These are phyloP conservation scores for Citrus australasica DNA, from an alignment of 345 rosid species.

Conservation along the genomic window DNA sequence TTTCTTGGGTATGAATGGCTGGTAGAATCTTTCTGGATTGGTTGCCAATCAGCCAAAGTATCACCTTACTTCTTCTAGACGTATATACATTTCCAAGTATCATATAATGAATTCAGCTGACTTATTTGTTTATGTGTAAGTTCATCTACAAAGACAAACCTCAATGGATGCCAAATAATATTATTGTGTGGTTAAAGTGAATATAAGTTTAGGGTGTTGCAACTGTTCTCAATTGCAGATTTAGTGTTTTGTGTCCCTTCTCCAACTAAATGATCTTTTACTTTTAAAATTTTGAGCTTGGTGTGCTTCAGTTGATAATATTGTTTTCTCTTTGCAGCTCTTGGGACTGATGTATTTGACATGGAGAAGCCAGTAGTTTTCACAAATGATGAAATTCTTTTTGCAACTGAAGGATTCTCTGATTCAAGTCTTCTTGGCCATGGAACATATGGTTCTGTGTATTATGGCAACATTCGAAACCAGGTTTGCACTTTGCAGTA, in stretches of 20 bases:
- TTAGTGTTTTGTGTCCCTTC: background rate
- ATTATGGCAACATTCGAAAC: slow-evolving; percentile 68
- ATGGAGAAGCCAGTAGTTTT: slow-evolving; percentile 86
- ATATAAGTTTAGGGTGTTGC: background rate
- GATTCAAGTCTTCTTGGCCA: slow-evolving; percentile 88
- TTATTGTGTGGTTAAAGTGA: background rate
- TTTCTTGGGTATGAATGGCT: no score
- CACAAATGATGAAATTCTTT: slow-evolving; percentile 63
- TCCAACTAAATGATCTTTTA: background rate
- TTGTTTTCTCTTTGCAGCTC: slow-evolving; percentile 39
- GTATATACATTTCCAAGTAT: background rate
- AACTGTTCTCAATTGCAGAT: background rate
- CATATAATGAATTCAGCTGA: background rate
- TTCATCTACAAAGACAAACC: background rate
- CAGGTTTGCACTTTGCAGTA: slow-evolving; percentile 51
- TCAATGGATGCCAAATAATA: background rate
- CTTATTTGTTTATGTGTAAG: background rate
- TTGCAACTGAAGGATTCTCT: slow-evolving; percentile 74
- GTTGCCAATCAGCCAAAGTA: no score
- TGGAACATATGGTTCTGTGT: slow-evolving; percentile 91
- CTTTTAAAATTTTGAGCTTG: background rate
- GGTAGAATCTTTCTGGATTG: no score
- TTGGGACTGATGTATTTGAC: slow-evolving; percentile 65
- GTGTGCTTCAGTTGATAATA: background rate
- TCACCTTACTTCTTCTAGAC: no score